Percentiles rank a stretch among this genome's conserved stretches.
These are phyloP conservation scores for Pestalotiopsis sp. DNA, from an alignment of 2,329 filamentous ascomycete species.

Conservation along the genomic window DNA sequence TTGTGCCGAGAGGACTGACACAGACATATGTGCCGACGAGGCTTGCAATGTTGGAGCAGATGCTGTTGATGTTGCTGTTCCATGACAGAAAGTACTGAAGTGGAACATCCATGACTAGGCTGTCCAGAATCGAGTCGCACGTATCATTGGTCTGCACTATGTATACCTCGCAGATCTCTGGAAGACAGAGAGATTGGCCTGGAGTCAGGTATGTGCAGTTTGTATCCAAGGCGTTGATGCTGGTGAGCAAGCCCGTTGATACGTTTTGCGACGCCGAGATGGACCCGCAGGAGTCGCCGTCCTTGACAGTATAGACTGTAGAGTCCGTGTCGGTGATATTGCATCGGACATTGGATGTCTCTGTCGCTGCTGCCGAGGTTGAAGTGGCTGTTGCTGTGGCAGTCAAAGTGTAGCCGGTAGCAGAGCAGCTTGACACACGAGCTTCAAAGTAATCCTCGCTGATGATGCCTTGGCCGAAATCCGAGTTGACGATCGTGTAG, in stretches of 20 bases:
- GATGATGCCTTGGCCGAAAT: background rate
- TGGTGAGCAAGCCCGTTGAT: background rate
- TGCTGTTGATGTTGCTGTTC: slow-evolving; percentile 26
- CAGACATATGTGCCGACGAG: slow-evolving; percentile 23
- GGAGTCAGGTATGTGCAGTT: slow-evolving; percentile 8
- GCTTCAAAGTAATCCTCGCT: background rate
- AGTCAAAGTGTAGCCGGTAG: background rate
- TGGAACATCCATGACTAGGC: slow-evolving; percentile 20
- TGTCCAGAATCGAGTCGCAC: slow-evolving; percentile 19
- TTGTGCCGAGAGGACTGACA: slow-evolving; percentile 13
- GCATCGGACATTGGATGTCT: background rate
- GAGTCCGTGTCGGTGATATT: background rate
- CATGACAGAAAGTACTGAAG: slow-evolving; percentile 22
- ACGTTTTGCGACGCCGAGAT: background rate
- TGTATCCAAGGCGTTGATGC: slow-evolving; percentile 16
- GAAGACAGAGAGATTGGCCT: background rate
- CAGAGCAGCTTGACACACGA: background rate
- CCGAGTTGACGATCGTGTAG: background rate
- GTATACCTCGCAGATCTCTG: slow-evolving; percentile 10
- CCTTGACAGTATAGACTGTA: background rate
- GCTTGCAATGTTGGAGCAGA: slow-evolving; percentile 23
- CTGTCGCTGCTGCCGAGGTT: background rate
- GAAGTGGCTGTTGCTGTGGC: background rate
- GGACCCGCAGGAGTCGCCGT: background rate
- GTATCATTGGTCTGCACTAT: slow-evolving; percentile 23